phyloP scores from a whole-genome alignment of 1,139 yeast genomes.

The Zhuliangozyma blackwelliae region DNA sequence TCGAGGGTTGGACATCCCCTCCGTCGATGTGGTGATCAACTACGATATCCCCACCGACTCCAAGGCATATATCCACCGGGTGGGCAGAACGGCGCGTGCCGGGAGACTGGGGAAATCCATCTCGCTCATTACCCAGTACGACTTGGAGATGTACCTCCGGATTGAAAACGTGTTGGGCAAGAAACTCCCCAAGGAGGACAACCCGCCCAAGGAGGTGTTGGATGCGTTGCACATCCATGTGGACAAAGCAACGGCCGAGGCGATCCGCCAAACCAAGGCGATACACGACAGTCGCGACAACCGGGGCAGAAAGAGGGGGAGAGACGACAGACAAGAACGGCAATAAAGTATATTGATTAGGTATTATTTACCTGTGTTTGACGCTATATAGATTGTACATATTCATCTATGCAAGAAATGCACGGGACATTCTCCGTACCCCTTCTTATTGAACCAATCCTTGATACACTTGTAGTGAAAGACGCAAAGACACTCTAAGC shows the following conservation, averaged over 20 bases:
- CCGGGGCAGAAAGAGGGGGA: conserved; percentile 26
- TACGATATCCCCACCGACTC: conserved; percentile 97
- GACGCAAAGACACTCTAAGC: conserved; percentile 90
- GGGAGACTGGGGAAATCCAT: conserved; percentile 93
- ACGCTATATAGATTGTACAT: no score
- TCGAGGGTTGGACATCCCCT: conserved; percentile 93
- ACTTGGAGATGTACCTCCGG: conserved; percentile 78
- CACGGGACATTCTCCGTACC: conserved; percentile 83
- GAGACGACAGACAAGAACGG: conserved; percentile 49
- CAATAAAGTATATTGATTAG: conserved; percentile 17
- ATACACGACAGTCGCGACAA: conserved; percentile 51
- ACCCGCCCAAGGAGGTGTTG: conserved; percentile 72
- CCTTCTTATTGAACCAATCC: conserved; percentile 85
- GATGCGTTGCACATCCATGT: conserved; percentile 80
- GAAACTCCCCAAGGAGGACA: conserved; percentile 75
- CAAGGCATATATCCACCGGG: conserved; percentile 96
- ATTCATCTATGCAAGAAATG: conserved; percentile 44
- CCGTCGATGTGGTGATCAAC: conserved; percentile 88
- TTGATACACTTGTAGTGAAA: conserved; percentile 88
- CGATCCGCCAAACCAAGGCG: conserved; percentile 77
- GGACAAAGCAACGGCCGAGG: conserved; percentile 88
- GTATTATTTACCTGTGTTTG: not conserved
- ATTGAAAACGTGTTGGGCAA: conserved; percentile 83
- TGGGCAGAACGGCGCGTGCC: conserved; percentile 98
- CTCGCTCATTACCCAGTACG: conserved; percentile 91